Base-by-base conservation (phyloP, 2,329 filamentous ascomycete species). In the Phoma sp. region DNA sequence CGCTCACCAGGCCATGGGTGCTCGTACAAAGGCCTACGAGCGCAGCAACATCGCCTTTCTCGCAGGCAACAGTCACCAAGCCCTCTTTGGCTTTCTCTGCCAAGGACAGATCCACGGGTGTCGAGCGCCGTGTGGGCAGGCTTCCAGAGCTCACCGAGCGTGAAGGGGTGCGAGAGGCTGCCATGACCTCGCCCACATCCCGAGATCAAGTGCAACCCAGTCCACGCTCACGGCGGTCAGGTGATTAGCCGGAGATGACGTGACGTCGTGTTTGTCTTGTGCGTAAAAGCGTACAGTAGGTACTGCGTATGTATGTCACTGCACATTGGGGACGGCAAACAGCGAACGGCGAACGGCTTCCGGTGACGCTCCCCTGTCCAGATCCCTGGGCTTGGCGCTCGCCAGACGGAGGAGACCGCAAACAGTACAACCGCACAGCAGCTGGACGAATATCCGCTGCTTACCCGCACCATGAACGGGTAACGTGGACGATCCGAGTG, bases 1-100 rank as follows among this genome's bases (percentile, higher is more conserved):
- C 81, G 61, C 77, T 75, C 40, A 83, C 63, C 32, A 83, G 71
- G 48, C 81, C 81, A 43, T 74, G 71, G 43, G 68, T 51, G 43
- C 74, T 74, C n/a, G 76, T 77, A 4, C 81, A 79, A 17, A 81
- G 73, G 7, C 66, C 60, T 32, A 73, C 64, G 29, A 84, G 69
- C 38, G 71, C 62, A n/a, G 68, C 57, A 47, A 80, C 63, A 58
- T 82, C 71, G 36, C 62, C 62, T 51, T 73, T 64, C 10, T 68
- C 58, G 64, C 80, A 81, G 29, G 80, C 80, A 40, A 71, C 60
- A 32, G 70, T 60, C 55, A 83, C 79, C 35, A 64, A 55, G 24
- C 57, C 58, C 27, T 63, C 58, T 51, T 73, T 74, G 24, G 64
- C 64, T 48, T 65, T 60, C 27, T 70, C 68, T 19, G 64, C 41